Evolutionary conservation across 371 early-diverging fungal species (phyloP).

Genomic region (Phascolomyces articulosus): DNA sequence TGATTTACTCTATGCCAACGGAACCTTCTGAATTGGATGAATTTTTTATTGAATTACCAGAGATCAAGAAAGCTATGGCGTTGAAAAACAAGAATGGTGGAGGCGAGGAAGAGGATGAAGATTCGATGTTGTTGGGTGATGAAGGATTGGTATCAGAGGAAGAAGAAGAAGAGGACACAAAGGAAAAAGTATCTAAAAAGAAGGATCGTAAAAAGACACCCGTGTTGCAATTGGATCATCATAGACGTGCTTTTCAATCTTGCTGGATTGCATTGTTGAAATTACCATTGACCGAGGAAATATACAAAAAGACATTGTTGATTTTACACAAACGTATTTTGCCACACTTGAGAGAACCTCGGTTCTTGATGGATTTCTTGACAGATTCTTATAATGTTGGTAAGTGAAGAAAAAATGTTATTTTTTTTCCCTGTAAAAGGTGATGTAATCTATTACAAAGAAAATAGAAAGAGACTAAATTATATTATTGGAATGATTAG

Average conservation of each 20-base stretch:
- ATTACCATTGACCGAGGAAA: slow-evolving; percentile 67
- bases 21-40: slow-evolving; percentile 62
- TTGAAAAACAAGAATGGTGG: slow-evolving; percentile 11
- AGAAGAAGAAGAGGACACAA: slow-evolving; percentile 43
- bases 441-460: background rate
- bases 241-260: slow-evolving; percentile 68
- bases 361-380: slow-evolving; percentile 88
- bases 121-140: slow-evolving; percentile 25
- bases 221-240: slow-evolving; percentile 41
- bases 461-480: no score
- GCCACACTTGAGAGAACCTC: slow-evolving; percentile 80
- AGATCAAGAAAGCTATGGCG: slow-evolving; percentile 25
- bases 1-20: slow-evolving; percentile 62
- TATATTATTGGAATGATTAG: no score
- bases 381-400: slow-evolving; percentile 86
- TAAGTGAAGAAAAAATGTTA: slow-evolving; percentile 10
- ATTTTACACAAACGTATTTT: slow-evolving; percentile 86
- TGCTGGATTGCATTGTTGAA: slow-evolving; percentile 84
- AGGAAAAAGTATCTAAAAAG: slow-evolving; percentile 30
- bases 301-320: slow-evolving; percentile 81
- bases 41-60: slow-evolving; percentile 62
- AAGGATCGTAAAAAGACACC: slow-evolving; percentile 37
- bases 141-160: slow-evolving; percentile 34
- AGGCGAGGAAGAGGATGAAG: slow-evolving; percentile 23
- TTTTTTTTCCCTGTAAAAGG: no score